phyloP scores from a whole-genome alignment of 441 rosid species.

The Gossypium trilobum region DNA sequence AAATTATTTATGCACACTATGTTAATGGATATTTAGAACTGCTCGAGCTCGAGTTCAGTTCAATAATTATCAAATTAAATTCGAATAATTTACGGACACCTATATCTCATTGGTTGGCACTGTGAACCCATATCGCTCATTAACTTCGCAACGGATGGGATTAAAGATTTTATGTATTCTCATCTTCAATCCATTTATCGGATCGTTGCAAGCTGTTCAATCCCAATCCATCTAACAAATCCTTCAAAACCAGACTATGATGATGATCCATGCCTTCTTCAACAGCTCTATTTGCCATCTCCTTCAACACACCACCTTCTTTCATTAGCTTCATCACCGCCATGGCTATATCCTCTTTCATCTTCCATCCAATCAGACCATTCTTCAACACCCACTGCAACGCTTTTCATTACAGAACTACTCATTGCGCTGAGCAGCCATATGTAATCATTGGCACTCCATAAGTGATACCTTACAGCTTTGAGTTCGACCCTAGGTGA shows the following conservation, averaged over 20 bases:
- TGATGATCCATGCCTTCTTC: slow-evolving; percentile 8
- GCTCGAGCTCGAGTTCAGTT: too few species aligned
- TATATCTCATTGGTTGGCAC: too few species aligned
- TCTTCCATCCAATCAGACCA: background rate
- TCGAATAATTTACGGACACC: too few species aligned
- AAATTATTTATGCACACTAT: too few species aligned
- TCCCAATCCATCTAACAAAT: background rate
- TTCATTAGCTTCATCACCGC: slow-evolving; percentile 5
- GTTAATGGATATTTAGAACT: too few species aligned
- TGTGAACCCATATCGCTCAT: too few species aligned
- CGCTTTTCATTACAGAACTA: slow-evolving; percentile 26
- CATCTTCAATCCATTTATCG: too few species aligned
- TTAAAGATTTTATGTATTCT: too few species aligned
- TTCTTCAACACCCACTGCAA: slow-evolving; percentile 17
- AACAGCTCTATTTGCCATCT: slow-evolving; percentile 1
- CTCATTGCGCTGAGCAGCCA: slow-evolving; percentile 20
- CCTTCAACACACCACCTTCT: background rate
- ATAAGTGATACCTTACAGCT: background rate
- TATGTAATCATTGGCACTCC: slow-evolving; percentile 22
- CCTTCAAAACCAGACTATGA: background rate
- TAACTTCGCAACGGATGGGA: too few species aligned
- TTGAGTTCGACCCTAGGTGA: slow-evolving; percentile 39
- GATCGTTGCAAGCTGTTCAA: background rate
- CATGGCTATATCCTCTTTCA: background rate
- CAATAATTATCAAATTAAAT: too few species aligned